Base-by-base conservation (phyloP, 1,284 basidiomycete genomes). In the Meira nashicola region DNA sequence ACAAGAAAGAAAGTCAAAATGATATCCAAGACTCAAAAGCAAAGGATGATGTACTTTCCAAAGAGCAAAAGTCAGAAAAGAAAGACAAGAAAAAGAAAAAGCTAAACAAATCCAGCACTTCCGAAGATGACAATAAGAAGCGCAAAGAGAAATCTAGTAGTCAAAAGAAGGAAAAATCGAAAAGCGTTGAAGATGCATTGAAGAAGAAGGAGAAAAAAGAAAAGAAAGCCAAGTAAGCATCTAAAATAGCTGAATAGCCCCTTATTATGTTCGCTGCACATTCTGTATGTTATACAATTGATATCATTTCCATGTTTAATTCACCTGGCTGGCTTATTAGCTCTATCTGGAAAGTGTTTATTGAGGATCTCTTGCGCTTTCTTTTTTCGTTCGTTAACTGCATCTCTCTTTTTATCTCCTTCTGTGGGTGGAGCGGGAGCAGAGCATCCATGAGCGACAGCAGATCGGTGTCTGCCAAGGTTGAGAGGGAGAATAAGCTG, bases 161-260 rank as follows among this genome's bases (percentile, higher is more conserved):
- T 21, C 41, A 43, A 10, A 50, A 17, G 12, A 28, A 15, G 59
- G 73, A 71, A 19, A 54, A 70, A 37, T 66, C 71, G 51, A 62
- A 64, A 8, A 65, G 72, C 37, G 64, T 73, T 17, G 69, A 70
- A 38, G 64, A 71, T 43, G 71, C 73, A 61, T 62, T 66, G 28
- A 50, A 70, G 23, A 65, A 64, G 39, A 41, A 28, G 17, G 39
- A 53, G 28, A 53, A 39, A 38, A 53, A 53, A 28, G 50, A 53
- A 28, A 53, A 53, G 50, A 41, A 37, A 15, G 28, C 19, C 14
- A 53, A 53, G 50, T 41, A 39, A 25, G 38, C 28, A 33, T 33
- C 28, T 8, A 33, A 33, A 33, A 4, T 8, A 33, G 8, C 28
- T 8, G 28, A 33, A 33, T 33, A 33, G 8, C 3, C 4, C 28